Percentiles rank a stretch among this genome's conserved stretches.
Conservation (phyloP, 345 rosid species). For the Bruguiera parviflora region DNA sequence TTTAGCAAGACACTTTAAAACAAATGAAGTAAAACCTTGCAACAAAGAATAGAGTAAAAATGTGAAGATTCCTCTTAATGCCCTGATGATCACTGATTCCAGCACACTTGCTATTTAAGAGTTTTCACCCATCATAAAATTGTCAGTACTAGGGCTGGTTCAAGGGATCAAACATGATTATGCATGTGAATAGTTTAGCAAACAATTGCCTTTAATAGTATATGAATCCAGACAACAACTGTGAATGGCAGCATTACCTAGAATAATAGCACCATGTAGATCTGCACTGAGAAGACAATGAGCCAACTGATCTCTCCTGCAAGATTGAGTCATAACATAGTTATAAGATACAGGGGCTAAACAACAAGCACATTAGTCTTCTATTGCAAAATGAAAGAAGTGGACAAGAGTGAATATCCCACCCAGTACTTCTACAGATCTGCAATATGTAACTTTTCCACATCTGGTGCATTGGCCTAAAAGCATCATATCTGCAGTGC, state of each 20-base stretch:
- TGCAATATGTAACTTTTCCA: conserved; percentile 58
- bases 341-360: neutral
- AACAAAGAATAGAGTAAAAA: neutral
- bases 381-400: neutral
- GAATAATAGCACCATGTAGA: conserved; percentile 29
- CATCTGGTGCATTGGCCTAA: conserved; percentile 67
- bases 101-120: too few relatives aligned
- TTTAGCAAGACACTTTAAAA: neutral
- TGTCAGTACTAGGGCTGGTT: neutral
- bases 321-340: conserved; percentile 3
- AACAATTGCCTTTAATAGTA: neutral
- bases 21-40: neutral
- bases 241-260: conserved; percentile 7
- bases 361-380: neutral
- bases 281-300: conserved; percentile 27
- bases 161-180: neutral
- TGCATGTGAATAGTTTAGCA: neutral
- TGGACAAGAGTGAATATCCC: conserved; percentile 12
- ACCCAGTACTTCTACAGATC: conserved; percentile 58
- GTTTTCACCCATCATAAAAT: too few relatives aligned
- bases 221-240: neutral
- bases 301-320: conserved; percentile 22
- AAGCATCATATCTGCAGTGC: conserved; percentile 48
- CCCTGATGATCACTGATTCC: too few relatives aligned
- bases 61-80: neutral